Percentiles rank a stretch among this genome's conserved stretches.
These are phyloP conservation scores for Daphne laureola DNA, from an alignment of 441 rosid species.

Conservation along the genomic window DNA sequence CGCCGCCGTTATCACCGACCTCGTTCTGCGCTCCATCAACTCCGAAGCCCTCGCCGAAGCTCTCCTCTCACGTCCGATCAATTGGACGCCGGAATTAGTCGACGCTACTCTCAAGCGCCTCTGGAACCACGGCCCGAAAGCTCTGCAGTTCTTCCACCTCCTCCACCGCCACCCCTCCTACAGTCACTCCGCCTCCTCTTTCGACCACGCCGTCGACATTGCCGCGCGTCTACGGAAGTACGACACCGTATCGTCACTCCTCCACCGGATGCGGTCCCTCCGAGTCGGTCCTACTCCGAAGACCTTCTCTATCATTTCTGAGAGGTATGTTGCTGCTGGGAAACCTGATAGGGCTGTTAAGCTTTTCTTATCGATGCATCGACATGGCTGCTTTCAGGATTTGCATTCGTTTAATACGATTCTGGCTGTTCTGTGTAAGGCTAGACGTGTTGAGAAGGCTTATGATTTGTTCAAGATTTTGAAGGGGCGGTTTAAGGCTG, in stretches of 20 bases:
- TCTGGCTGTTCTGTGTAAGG: conserved; percentile 74
- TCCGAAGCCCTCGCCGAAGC: conserved; percentile 24
- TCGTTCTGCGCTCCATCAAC: conserved; percentile 35
- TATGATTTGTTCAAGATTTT: conserved; percentile 53
- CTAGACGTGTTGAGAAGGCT: conserved; percentile 71
- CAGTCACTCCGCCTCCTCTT: conserved; percentile 57
- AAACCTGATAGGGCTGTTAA: conserved; percentile 67
- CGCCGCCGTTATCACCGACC: conserved; percentile 26
- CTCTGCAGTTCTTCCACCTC: conserved; percentile 65
- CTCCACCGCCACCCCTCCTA: conserved; percentile 42
- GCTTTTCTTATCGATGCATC: conserved; percentile 72
- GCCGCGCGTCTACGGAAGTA: conserved; percentile 69
- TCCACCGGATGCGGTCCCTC: conserved; percentile 66
- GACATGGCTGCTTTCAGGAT: conserved; percentile 69
- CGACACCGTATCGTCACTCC: conserved; percentile 40
- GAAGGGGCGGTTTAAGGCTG: conserved; percentile 56
- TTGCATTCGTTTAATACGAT: conserved; percentile 68
- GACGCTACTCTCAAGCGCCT: conserved; percentile 58
- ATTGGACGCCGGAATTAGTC: conserved; percentile 64
- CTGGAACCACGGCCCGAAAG: conserved; percentile 88
- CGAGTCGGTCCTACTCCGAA: conserved; percentile 62
- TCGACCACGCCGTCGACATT: conserved; percentile 81
- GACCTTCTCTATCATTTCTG: conserved; percentile 66
- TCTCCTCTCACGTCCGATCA: conserved; percentile 37
- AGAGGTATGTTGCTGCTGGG: conserved; percentile 63